phyloP scores from a whole-genome alignment of 1,139 yeast species.

The Sugiyamaella novakii region DNA sequence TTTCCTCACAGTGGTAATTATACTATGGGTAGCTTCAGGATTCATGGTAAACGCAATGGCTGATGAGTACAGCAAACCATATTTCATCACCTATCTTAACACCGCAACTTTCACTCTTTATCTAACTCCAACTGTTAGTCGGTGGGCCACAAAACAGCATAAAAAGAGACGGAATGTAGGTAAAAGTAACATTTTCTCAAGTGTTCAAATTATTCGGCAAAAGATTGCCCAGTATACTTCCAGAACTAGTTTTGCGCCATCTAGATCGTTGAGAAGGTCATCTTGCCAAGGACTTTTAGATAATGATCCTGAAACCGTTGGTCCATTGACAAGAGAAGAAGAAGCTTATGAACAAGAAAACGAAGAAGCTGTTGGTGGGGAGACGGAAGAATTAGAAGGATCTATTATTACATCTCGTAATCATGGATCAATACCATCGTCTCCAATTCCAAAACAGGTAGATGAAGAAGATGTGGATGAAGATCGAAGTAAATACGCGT shows the following conservation, averaged over 20 bases:
- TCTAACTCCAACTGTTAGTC: conserved; percentile 55
- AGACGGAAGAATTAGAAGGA: conserved; percentile 7
- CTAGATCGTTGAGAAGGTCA: neutral
- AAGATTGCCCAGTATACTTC: neutral
- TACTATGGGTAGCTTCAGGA: conserved; percentile 87
- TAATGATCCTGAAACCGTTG: neutral
- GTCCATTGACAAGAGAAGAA: conserved; percentile 6
- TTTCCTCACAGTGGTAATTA: conserved; percentile 70
- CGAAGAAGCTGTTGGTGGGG: conserved; percentile 1
- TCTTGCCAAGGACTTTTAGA: conserved; percentile 11
- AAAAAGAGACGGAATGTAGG: neutral
- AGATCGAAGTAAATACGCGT: conserved; percentile 15
- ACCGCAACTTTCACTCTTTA: conserved; percentile 83
- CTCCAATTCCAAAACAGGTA: conserved; percentile 4
- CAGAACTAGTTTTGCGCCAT: neutral
- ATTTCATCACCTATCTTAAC: conserved; percentile 85
- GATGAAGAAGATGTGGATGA: conserved; percentile 5
- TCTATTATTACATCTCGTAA: conserved; percentile 1
- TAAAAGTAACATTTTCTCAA: neutral
- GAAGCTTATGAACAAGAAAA: conserved; percentile 6
- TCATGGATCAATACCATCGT: conserved; percentile 17
- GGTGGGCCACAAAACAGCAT: conserved; percentile 17
- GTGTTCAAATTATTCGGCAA: neutral
- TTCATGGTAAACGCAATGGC: conserved; percentile 68
- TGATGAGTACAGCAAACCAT: conserved; percentile 81